Percentiles rank a stretch among this genome's conserved stretches.
Conservation (phyloP, 2,329 filamentous ascomycete genomes). For the Ophiostoma novo-ulmi region DNA sequence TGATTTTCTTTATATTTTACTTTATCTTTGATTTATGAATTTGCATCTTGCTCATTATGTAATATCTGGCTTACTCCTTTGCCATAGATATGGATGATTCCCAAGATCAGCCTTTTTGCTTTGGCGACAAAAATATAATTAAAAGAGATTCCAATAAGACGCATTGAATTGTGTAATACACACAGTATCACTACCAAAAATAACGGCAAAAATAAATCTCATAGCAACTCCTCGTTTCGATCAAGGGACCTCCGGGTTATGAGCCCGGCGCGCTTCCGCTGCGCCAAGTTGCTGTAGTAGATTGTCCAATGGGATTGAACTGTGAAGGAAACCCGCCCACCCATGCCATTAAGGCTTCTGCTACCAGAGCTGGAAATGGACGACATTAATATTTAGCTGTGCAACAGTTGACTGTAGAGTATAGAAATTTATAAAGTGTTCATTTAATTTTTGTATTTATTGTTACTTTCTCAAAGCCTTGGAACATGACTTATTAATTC, state of each 20-base stretch:
- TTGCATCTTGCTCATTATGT: background rate
- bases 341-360: background rate
- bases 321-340: background rate
- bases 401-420: too few species aligned
- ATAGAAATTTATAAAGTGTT: too few species aligned
- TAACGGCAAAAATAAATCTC: background rate
- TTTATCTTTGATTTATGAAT: background rate
- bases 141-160: background rate
- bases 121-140: background rate
- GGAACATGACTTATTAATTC: too few species aligned
- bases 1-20: background rate
- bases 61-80: background rate
- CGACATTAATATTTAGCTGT: too few species aligned
- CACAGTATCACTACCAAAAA: background rate
- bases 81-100: background rate
- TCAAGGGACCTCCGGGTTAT: slow-evolving; percentile 26
- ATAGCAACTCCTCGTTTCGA: slow-evolving; percentile 12
- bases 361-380: background rate
- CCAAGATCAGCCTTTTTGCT: background rate
- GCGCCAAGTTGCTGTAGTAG: slow-evolving; percentile 24
- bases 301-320: slow-evolving; percentile 3
- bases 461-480: too few species aligned
- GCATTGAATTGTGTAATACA: background rate
- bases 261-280: slow-evolving; percentile 27
- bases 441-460: too few species aligned